These are phyloP conservation scores for Fomes fomentarius DNA, from an alignment of 1,284 basidiomycete species.

Conservation along the genomic window DNA sequence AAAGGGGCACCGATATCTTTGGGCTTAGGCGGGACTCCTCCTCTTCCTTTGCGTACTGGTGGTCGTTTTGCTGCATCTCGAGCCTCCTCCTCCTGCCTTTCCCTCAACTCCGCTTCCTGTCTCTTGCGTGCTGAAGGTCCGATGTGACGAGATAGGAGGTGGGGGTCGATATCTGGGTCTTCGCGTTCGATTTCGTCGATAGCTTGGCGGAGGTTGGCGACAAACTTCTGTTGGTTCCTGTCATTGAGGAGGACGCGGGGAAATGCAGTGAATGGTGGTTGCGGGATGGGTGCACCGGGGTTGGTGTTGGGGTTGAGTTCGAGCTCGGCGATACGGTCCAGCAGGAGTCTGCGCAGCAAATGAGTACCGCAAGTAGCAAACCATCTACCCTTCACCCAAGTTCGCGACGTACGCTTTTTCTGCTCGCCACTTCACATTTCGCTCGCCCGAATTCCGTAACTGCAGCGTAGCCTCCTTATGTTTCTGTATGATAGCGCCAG, in stretches of 20 bases:
- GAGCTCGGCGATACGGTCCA: slow-evolving; percentile 63
- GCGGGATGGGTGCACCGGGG: slow-evolving; percentile 23
- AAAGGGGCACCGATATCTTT: slow-evolving; percentile 39
- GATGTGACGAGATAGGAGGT: slow-evolving; percentile 49
- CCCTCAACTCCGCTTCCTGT: slow-evolving; percentile 44
- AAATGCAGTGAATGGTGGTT: slow-evolving; percentile 44
- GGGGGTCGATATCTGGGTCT: slow-evolving; percentile 48
- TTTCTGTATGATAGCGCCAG: slow-evolving; percentile 44
- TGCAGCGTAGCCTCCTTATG: slow-evolving; percentile 57
- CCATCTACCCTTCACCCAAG: slow-evolving; percentile 3
- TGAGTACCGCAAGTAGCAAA: slow-evolving; percentile 15
- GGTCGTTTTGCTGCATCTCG: slow-evolving; percentile 38
- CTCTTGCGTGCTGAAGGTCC: slow-evolving; percentile 48
- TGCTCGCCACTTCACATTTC: slow-evolving; percentile 57
- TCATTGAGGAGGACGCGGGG: slow-evolving; percentile 48
- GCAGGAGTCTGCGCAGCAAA: slow-evolving; percentile 44
- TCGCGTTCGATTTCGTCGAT: slow-evolving; percentile 51
- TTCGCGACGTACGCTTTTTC: slow-evolving; percentile 57
- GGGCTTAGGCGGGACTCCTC: slow-evolving; percentile 34
- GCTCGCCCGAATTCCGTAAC: slow-evolving; percentile 56
- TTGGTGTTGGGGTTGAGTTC: slow-evolving; percentile 41
- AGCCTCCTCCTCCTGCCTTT: slow-evolving; percentile 45
- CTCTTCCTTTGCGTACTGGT: slow-evolving; percentile 30
- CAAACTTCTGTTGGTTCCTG: slow-evolving; percentile 40
- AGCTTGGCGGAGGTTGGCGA: slow-evolving; percentile 49